Percentiles rank a stretch among this genome's conserved stretches.
Evolutionary conservation across 73 alveolate species (phyloP).

Genomic region (Durusdinium trenchii): DNA sequence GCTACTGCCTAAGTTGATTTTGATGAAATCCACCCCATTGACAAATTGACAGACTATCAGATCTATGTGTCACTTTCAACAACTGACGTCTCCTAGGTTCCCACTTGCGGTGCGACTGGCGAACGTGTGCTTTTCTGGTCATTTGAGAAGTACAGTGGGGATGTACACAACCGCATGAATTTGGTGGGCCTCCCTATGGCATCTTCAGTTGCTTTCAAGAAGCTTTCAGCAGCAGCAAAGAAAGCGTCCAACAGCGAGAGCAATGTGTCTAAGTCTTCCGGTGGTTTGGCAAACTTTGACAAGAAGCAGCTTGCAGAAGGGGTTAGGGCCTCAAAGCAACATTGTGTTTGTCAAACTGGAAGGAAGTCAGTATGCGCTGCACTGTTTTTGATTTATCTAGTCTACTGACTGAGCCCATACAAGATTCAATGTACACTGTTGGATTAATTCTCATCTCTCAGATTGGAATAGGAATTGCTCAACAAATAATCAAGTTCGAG

Average conservation of each 20-base stretch:
- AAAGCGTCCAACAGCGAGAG: background rate
- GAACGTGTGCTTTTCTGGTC: background rate
- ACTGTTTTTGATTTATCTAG: too few species aligned
- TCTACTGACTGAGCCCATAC: too few species aligned
- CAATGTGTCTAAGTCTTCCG: background rate
- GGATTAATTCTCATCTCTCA: too few species aligned
- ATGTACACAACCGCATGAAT: background rate
- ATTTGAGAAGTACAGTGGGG: background rate
- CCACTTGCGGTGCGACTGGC: background rate
- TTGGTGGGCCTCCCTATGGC: background rate
- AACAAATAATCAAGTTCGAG: too few species aligned
- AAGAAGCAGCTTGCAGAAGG: background rate
- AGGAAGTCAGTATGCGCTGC: too few species aligned
- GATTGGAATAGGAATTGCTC: too few species aligned
- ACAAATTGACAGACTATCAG: background rate
- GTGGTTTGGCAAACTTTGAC: background rate
- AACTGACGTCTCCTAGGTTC: background rate
- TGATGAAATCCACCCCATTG: background rate
- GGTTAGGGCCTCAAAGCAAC: background rate
- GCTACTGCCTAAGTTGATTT: background rate
- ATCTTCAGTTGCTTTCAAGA: background rate
- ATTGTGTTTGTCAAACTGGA: background rate
- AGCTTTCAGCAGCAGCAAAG: background rate
- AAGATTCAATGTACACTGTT: too few species aligned
- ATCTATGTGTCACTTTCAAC: background rate